These are phyloP conservation scores for Cutaneotrichosporon sp. DNA, from an alignment of 1,284 basidiomycete species.

Conservation along the genomic window DNA sequence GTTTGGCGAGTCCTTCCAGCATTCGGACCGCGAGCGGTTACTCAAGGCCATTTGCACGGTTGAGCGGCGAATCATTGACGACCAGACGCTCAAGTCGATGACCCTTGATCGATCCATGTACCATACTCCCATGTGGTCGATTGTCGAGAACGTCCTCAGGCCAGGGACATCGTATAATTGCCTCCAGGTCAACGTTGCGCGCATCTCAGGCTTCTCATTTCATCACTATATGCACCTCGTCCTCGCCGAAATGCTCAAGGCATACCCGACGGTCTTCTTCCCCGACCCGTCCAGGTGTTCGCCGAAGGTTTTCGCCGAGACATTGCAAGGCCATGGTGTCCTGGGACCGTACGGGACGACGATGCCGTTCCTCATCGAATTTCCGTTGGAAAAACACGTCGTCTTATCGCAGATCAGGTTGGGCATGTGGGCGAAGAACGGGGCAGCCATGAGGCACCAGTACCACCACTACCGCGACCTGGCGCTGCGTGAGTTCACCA, in stretches of 20 bases:
- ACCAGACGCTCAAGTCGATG: conserved; percentile 42
- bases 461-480: conserved; percentile 96
- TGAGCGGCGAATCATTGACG: conserved; percentile 65
- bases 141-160: conserved; percentile 32
- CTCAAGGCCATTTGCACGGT: conserved; percentile 65
- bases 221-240: conserved; percentile 93
- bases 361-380: conserved; percentile 64
- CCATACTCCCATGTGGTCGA: conserved; percentile 58
- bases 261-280: conserved; percentile 16
- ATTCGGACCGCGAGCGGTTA: conserved; percentile 58
- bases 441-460: conserved; percentile 90
- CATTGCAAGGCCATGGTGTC: background rate
- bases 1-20: conserved; percentile 67
- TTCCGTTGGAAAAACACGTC: conserved; percentile 63
- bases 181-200: conserved; percentile 67
- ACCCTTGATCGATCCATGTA: conserved; percentile 64
- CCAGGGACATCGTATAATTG: conserved; percentile 36
- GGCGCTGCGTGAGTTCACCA: conserved; percentile 89
- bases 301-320: background rate
- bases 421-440: conserved; percentile 96
- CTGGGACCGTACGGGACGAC: background rate
- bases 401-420: conserved; percentile 87
- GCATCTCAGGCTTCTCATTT: conserved; percentile 53
- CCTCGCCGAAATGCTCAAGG: conserved; percentile 80
- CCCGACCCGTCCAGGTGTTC: background rate